Evolutionary conservation across 1,139 yeast species (phyloP), one percentile per base, ranked within the genome.

Genomic region (Blastobotrys illinoisensis): DNA sequence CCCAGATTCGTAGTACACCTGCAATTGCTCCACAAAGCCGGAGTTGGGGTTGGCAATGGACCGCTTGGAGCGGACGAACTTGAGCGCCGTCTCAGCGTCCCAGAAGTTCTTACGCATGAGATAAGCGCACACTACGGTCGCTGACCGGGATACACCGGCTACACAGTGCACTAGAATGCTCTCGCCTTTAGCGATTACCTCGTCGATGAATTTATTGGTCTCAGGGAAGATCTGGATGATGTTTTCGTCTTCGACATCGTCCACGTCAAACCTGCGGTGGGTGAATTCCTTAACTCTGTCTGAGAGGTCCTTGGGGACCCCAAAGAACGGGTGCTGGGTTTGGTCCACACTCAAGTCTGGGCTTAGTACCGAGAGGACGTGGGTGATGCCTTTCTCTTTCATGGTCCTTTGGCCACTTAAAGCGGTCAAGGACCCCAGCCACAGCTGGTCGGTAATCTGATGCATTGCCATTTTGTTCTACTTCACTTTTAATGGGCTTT

Each of bases 91-190:
- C 11, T 79, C 74, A 16, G 81, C 71, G 7, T 74, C 71, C 67
- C 88, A 76, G 7, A 81, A 78, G 69, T 85, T 83, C 58, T 81
- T 79, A 64, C 81, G 80, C 95, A 93, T 90, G 58, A 93, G 70
- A 67, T 86, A 93, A 1, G 96, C 95, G 46, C 84, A 77, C 13
- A 83, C 74, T 32, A 89, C 74, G 0, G 95, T 74, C 0, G 82
- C 88, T 1, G 96, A 86, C 60, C 99, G 74, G 1, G 96, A 88
- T 24, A 83, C 80, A 1, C 99, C 99, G 28, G 96, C 97, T 54
- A 90, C 88, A 58, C 72, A 75, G 57, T 74, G 78, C 16, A 75
- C 74, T 16, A 74, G 64, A 5, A 72, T 67, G 5, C 67, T 56
- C 44, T 55, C 58, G 19, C 67, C 67, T 5, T 63, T 65, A 44